Evolutionary conservation across 192 early-diverging fungal species (phyloP), one percentile per base, ranked within the genome.

Genomic region (Phlyctochytrium arcticum): DNA sequence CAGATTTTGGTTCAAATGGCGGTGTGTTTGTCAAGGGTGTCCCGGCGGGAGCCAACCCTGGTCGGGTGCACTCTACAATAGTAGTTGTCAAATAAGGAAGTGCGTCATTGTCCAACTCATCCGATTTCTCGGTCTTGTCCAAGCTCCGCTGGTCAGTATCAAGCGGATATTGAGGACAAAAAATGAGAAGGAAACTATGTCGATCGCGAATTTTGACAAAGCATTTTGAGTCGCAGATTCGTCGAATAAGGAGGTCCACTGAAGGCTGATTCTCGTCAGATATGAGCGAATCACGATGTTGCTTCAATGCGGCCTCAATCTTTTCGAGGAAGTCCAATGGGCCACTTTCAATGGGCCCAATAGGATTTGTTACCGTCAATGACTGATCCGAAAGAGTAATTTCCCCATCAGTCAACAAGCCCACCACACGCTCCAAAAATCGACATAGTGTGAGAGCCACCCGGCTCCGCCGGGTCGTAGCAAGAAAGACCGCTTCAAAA

Each of bases 151-250:
- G 15, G 15, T 44, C 39, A 2, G 21, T 44, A n/a, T 44, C 39
- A 44, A 44, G 39, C 1, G 39, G 39, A 30, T 53, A 53, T 17
- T 53, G 50, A 3, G 76, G 76, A 6, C 68, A 12, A 36, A 78
- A 74, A 5, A 73, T 48, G 33, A 78, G 37, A 35, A 74, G 12
- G 54, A 78, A 74, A 34, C 59, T 58, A 17, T 78, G 51, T 10
- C 48, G 31, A 19, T 58, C 54, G 23, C 61, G 57, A 3, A 78
- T 62, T 46, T 78, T 78, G 9, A 78, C 76, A 60, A 71, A 78
- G 34, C 76, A 78, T 31, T 60, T 57, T 31, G 50, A 56, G 31
- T 68, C 57, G 10, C 21, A 6, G 12, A 73, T 5, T 17, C 29
- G 26, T 24, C 46, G 21, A 3, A 63, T 27, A 10, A 68, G 33